Evolutionary conservation across 2,329 filamentous ascomycete species (phyloP).

Genomic region (Cryphonectria nitschkei): DNA sequence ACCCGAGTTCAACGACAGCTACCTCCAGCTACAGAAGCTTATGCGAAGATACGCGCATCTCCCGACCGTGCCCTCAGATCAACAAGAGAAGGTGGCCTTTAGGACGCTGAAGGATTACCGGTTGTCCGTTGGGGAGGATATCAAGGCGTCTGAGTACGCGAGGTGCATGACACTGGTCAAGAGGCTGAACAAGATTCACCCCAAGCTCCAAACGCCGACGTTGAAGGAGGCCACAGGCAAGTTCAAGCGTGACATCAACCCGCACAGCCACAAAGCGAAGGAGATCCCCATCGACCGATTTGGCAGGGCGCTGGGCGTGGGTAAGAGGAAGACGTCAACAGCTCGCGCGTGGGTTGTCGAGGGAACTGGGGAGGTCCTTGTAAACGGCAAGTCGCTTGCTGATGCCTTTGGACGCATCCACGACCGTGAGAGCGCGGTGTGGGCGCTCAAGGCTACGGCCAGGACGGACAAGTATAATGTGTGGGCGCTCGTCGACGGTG

Average conservation of each 20-base stretch:
- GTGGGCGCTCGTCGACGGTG: slow-evolving; percentile 82
- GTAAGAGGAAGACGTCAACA: slow-evolving; percentile 83
- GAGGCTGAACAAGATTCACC: slow-evolving; percentile 83
- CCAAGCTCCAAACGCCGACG: slow-evolving; percentile 71
- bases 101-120: slow-evolving; percentile 78
- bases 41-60: slow-evolving; percentile 73
- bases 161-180: slow-evolving; percentile 76
- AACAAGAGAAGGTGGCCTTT: slow-evolving; percentile 80
- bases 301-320: slow-evolving; percentile 79
- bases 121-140: slow-evolving; percentile 68
- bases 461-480: slow-evolving; percentile 96
- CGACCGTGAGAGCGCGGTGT: slow-evolving; percentile 91
- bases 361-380: slow-evolving; percentile 83
- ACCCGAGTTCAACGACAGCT: slow-evolving; percentile 83
- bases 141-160: slow-evolving; percentile 78
- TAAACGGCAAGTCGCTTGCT: slow-evolving; percentile 87
- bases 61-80: slow-evolving; percentile 66
- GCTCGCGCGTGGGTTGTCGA: slow-evolving; percentile 89
- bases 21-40: slow-evolving; percentile 73
- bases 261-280: slow-evolving; percentile 65
- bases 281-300: slow-evolving; percentile 72
- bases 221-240: slow-evolving; percentile 66
- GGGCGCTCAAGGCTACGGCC: slow-evolving; percentile 82
- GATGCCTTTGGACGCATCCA: slow-evolving; percentile 86
- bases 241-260: slow-evolving; percentile 78